Conservation (phyloP, 139 green algal genomes). For the Chlamydomonas sphaeroides region DNA sequence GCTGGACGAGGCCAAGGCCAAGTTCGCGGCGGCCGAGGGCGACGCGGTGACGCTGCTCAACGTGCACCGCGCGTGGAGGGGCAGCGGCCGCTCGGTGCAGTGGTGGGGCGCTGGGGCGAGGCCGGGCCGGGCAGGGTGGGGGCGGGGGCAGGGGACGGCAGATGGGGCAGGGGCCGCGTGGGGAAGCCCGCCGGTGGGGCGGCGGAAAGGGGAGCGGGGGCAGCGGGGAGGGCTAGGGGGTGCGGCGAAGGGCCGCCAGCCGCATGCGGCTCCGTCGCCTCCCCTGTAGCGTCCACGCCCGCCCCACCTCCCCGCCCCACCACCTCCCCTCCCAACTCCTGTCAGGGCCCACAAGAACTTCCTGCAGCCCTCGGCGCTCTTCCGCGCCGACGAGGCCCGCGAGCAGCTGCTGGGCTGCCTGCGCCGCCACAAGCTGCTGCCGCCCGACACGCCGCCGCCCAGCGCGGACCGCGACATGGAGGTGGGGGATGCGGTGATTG, state of each 20-base stretch:
- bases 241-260: too few relatives aligned
- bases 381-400: conserved; percentile 75
- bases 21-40: conserved; percentile 82
- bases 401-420: conserved; percentile 60
- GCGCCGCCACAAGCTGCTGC: conserved; percentile 61
- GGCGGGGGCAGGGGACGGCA: too few relatives aligned
- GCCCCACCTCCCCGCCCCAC: background rate
- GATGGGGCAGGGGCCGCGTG: too few relatives aligned
- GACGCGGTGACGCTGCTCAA: conserved; percentile 83
- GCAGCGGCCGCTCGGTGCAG: conserved; percentile 47
- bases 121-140: too few relatives aligned
- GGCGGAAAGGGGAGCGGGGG: too few relatives aligned
- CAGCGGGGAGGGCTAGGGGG: too few relatives aligned
- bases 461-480: conserved; percentile 63
- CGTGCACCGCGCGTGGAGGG: conserved; percentile 84
- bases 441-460: conserved; percentile 20
- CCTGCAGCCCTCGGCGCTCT: conserved; percentile 78
- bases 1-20: conserved; percentile 61
- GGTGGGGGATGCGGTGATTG: background rate
- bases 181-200: too few relatives aligned
- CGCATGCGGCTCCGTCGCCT: too few relatives aligned
- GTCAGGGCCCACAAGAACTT: conserved; percentile 62
- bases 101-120: conserved; percentile 60
- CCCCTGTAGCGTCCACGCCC: background rate
- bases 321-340: background rate